Evolutionary conservation across 2,329 filamentous ascomycete genomes (phyloP).

Genomic region (Leptographium lundbergii): DNA sequence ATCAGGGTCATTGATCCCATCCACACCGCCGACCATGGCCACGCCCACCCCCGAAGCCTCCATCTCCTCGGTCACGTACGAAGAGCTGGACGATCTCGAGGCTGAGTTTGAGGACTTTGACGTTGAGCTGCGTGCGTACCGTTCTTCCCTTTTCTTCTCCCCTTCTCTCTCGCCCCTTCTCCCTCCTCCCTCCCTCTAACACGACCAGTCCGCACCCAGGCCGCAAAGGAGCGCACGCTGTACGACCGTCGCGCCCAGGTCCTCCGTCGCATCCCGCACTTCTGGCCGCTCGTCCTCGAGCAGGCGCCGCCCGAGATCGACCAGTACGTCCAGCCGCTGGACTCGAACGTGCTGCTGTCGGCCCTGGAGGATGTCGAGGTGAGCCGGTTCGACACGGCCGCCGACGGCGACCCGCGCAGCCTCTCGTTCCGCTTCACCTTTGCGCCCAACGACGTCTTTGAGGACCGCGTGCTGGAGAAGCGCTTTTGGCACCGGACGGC

Average conservation of each 20-base stretch:
- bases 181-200: neutral
- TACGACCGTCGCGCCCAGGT: constrained; percentile 65
- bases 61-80: constrained; percentile 41
- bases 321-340: constrained; percentile 71
- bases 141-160: neutral
- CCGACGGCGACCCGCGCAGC: constrained; percentile 61
- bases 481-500: constrained; percentile 67
- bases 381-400: constrained; percentile 65
- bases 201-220: constrained; percentile 33
- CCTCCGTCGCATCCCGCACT: constrained; percentile 64
- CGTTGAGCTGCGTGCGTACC: constrained; percentile 63
- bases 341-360: constrained; percentile 59
- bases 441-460: constrained; percentile 68
- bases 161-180: too few species aligned
- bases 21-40: constrained; percentile 9
- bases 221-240: constrained; percentile 53
- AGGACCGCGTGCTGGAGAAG: constrained; percentile 70
- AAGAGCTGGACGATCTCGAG: constrained; percentile 69
- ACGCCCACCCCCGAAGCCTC: constrained; percentile 18
- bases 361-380: constrained; percentile 59
- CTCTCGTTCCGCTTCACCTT: constrained; percentile 70
- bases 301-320: constrained; percentile 77
- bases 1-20: neutral
- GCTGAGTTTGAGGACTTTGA: constrained; percentile 75
- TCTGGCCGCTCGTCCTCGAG: constrained; percentile 92